Evolutionary conservation across 2,329 filamentous ascomycete genomes (phyloP).

Genomic region (Cryphonectria naterciae): DNA sequence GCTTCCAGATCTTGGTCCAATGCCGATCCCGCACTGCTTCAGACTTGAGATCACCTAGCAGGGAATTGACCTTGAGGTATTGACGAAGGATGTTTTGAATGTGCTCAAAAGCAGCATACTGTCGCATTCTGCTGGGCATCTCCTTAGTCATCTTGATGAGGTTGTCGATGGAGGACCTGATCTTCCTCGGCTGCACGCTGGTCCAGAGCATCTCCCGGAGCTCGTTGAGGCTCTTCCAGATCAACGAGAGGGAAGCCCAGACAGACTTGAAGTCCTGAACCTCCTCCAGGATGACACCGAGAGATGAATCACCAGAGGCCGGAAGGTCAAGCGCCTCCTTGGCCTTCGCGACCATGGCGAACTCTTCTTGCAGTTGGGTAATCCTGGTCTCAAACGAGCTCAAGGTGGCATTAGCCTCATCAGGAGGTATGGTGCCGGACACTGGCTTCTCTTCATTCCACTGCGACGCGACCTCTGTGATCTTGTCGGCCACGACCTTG

Average conservation of each 20-base stretch:
- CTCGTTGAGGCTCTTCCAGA: slow-evolving; percentile 95
- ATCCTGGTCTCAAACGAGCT: slow-evolving; percentile 83
- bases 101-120: slow-evolving; percentile 99
- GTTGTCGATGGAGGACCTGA: slow-evolving; percentile 84
- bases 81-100: slow-evolving; percentile 89
- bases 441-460: slow-evolving; percentile 99
- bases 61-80: slow-evolving; percentile 85
- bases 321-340: slow-evolving; percentile 96
- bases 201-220: slow-evolving; percentile 92
- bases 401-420: slow-evolving; percentile 82
- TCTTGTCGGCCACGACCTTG: slow-evolving; percentile 85
- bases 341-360: slow-evolving; percentile 91
- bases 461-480: slow-evolving; percentile 78
- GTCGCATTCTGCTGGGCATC: slow-evolving; percentile 98
- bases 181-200: slow-evolving; percentile 91
- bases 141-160: slow-evolving; percentile 98
- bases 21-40: slow-evolving; percentile 96
- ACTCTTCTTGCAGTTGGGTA: slow-evolving; percentile 82
- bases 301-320: slow-evolving; percentile 75
- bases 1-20: slow-evolving; percentile 98
- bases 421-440: slow-evolving; percentile 88
- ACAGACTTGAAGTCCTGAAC: slow-evolving; percentile 99
- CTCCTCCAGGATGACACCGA: slow-evolving; percentile 87
- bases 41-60: slow-evolving; percentile 89
- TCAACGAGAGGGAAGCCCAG: slow-evolving; percentile 92